Evolutionary conservation across 306 rosid genomes (phyloP), one percentile per base, ranked within the genome.

Genomic region (Lupinus albus): DNA sequence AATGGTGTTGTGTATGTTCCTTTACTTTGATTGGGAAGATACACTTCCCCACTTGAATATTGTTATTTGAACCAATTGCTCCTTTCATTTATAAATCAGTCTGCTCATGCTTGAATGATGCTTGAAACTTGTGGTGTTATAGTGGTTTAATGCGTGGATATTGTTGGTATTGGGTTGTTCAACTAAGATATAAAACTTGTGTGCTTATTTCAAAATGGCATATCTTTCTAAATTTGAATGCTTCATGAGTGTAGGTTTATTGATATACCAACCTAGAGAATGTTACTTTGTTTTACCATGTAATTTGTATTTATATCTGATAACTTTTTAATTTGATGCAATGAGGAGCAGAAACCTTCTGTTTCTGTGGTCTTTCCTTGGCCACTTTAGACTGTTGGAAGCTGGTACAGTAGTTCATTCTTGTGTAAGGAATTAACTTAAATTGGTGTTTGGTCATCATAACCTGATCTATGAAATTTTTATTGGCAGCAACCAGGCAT

Each of bases 401-500:
- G 64, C 42, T 67, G 49, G 15, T 61, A 11, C 11, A 33, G 11
- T 60, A 38, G 72, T 56, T 68, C 12, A 53, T 47, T 70, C 14
- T 25, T 17, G 42, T 51, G 28, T 28, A 4, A 46, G 47, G 30
- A 11, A 33, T 44, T 35, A 54, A 39, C 38, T 21, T 15, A 38
- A 35, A 17, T 53, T 35, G 70, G 71, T 66, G 39, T 38, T 11
- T 25, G 52, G 39, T 55, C 68, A 32, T 52, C 72, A 50, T 46
- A 21, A 41, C 50, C 52, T 32, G 51, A 25, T 25, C 30, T 47
- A 39, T 48, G 44, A 49, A 38, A 32, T 59, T 41, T 39, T 72
- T 42, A 58, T 74, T 75, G 55, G 78, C 94, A 88, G 98, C 98
- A 93, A 93, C 97, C 97, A 5, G 97, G 96, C 11, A 93, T 93